Base-by-base conservation (phyloP, 768 basidiomycete species). In the Epithele typhae region DNA sequence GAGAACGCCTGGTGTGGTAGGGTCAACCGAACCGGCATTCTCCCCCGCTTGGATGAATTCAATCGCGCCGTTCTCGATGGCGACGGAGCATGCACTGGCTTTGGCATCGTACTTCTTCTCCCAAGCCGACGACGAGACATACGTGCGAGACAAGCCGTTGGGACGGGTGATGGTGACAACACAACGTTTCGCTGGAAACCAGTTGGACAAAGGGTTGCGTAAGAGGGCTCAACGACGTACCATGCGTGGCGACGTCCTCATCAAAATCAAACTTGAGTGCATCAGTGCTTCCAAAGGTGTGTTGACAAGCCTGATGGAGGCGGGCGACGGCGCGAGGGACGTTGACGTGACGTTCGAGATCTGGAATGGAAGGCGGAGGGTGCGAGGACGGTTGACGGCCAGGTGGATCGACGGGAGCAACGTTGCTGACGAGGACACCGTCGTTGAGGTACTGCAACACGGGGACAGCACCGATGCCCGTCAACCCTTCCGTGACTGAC, bases 91-190 rank as follows among this genome's bases (percentile, higher is more conserved):
- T 0, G 68, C 81, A 37, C 72, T 71, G 0, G 62, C 64, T 48
- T 78, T 79, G 0, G 83, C 84, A 11, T 82, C 81, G 32, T 52
- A 64, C 53, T 77, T 74, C 30, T 70, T 69, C 14, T 66, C 35
- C 51, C 73, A 77, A 2, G 59, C 36, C 12, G 70, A 63, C 21
- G 74, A 68, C 0, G 80, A 79, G 21, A 72, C 69, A 64, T 83
- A 85, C 0, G 77, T 75, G 37, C 80, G 70, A 4, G 64, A 63
- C 2, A 60, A 46, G 15, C 79, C 81, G 25, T 76, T 70, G 0
- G 79, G 80, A 18, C 74, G 77, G 1, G 69, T 76, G 47, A 85
- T 76, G 1, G 79, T 81, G 33, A 85, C 59, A 40, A 80, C 79
- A 53, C 84, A 83, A 43, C 76, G 75, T 56, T 77, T 81, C 49